Evolutionary conservation across 805 yeast genomes (phyloP).

Genomic region (Candida montana): DNA sequence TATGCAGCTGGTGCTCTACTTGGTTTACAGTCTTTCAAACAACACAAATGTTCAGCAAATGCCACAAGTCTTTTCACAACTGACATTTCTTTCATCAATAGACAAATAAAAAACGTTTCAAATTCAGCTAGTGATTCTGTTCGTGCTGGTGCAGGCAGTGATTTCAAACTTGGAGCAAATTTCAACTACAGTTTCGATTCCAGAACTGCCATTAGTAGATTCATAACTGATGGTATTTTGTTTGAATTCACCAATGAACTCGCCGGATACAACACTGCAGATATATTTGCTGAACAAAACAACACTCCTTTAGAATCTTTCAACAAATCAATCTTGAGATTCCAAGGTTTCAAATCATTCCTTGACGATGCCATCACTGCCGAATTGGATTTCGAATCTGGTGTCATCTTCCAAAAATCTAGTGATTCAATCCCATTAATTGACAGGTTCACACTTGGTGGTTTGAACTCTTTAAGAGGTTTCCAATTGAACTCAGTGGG

Average conservation of each 20-base stretch:
- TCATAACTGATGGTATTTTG: conserved; percentile 43
- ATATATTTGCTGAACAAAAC: conserved; percentile 26
- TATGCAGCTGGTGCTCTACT: conserved; percentile 37
- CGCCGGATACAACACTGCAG: conserved; percentile 24
- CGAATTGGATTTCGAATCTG: conserved; percentile 42
- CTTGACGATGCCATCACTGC: conserved; percentile 42
- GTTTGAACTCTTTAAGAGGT: conserved; percentile 56
- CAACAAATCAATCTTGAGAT: conserved; percentile 16
- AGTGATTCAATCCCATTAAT: conserved; percentile 45
- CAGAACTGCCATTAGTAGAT: conserved; percentile 34
- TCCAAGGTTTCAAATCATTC: conserved; percentile 33
- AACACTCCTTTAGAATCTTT: conserved; percentile 27
- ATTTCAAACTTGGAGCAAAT: conserved; percentile 48
- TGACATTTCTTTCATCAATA: conserved; percentile 58
- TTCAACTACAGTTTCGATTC: conserved; percentile 38
- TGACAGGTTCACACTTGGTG: conserved; percentile 75
- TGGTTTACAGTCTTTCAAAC: conserved; percentile 43
- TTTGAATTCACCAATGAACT: conserved; percentile 41
- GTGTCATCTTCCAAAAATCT: conserved; percentile 38
- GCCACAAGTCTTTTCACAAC: conserved; percentile 29
- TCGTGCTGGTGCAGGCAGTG: conserved; percentile 50
- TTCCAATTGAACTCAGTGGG: conserved; percentile 59
- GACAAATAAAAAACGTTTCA: conserved; percentile 49
- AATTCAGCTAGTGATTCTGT: conserved; percentile 50
- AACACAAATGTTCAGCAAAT: conserved; percentile 11